Percentiles rank a stretch among this genome's conserved stretches.
Conservation (phyloP, 768 basidiomycete genomes). For the Lepiota brunneoincarnata region DNA sequence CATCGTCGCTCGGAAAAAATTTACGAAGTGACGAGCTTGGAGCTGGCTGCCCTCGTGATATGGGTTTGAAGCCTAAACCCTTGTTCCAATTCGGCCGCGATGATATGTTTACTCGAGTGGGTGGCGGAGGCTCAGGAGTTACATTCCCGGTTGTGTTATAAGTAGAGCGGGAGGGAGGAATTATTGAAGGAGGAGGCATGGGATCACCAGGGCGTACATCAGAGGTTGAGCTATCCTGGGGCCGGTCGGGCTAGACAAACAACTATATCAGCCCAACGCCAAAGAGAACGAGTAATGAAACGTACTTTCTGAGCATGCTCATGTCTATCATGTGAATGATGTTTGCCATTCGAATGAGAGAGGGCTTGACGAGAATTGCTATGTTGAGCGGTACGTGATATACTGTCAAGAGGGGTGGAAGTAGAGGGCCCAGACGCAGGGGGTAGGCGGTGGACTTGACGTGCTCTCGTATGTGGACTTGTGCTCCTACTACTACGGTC, state of each 20-base stretch:
- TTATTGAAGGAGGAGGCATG: slow-evolving; percentile 12
- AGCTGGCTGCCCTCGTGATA: slow-evolving; percentile 36
- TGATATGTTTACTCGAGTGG: slow-evolving; percentile 6
- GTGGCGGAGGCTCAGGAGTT: not conserved
- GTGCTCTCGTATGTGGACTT: slow-evolving; percentile 51
- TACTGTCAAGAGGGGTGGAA: slow-evolving; percentile 20
- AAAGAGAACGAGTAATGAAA: not conserved
- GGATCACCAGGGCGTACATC: not conserved
- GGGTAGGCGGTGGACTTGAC: slow-evolving; percentile 65
- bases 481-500: slow-evolving; percentile 57
- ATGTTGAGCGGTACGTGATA: slow-evolving; percentile 28
- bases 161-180: slow-evolving; percentile 2
- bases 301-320: slow-evolving; percentile 9
- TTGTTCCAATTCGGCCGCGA: slow-evolving; percentile 10
- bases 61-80: slow-evolving; percentile 63
- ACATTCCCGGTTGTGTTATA: not conserved
- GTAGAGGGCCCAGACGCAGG: slow-evolving; percentile 31
- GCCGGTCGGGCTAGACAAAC: slow-evolving; percentile 16
- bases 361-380: slow-evolving; percentile 26
- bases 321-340: slow-evolving; percentile 15
- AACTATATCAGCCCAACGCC: slow-evolving; percentile 1
- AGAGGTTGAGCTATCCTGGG: slow-evolving; percentile 9
- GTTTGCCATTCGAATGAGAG: slow-evolving; percentile 32
- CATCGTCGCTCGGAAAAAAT: slow-evolving; percentile 85
- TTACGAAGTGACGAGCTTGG: slow-evolving; percentile 57